Conservation (phyloP, 805 yeast species). For the Henningerozyma blattae region DNA sequence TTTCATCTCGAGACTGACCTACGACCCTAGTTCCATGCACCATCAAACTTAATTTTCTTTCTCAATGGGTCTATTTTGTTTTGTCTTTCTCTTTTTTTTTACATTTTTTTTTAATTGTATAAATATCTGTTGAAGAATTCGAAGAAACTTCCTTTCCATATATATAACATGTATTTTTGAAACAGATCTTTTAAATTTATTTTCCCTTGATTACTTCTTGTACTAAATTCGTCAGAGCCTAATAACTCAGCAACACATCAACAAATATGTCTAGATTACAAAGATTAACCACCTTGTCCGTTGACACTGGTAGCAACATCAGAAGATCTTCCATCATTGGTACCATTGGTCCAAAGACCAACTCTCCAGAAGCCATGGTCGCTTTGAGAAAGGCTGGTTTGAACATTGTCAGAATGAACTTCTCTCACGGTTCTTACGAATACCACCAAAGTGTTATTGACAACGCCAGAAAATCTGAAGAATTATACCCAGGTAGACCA, state of each 20-base stretch:
- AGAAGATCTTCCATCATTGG: conserved; percentile 97
- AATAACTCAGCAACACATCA: conserved; percentile 1
- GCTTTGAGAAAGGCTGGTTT: conserved; percentile 93
- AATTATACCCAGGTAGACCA: conserved; percentile 87
- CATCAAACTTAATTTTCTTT: no score
- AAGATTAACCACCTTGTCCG: conserved; percentile 77
- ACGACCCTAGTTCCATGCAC: no score
- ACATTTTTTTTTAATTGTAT: no score
- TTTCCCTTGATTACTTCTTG: no score
- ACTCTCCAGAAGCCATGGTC: conserved; percentile 72
- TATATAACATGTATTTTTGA: no score
- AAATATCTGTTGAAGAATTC: no score
- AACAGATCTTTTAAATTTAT: no score
- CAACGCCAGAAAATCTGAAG: conserved; percentile 91
- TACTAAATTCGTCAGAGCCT: background rate
- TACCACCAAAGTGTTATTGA: conserved; percentile 96
- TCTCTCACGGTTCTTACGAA: conserved; percentile 96
- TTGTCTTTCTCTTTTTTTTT: no score
- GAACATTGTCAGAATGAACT: conserved; percentile 97
- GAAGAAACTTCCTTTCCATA: no score
- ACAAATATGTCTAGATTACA: conserved; percentile 38
- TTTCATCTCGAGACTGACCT: no score
- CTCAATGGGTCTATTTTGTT: no score
- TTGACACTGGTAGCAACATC: conserved; percentile 63
- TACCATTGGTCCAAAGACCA: conserved; percentile 98